A percentile compares a stretch with the other conserved stretches of the same genome.
Evolutionary conservation across 352 stramenopile species (phyloP).

Genomic region (Albugo candida): DNA sequence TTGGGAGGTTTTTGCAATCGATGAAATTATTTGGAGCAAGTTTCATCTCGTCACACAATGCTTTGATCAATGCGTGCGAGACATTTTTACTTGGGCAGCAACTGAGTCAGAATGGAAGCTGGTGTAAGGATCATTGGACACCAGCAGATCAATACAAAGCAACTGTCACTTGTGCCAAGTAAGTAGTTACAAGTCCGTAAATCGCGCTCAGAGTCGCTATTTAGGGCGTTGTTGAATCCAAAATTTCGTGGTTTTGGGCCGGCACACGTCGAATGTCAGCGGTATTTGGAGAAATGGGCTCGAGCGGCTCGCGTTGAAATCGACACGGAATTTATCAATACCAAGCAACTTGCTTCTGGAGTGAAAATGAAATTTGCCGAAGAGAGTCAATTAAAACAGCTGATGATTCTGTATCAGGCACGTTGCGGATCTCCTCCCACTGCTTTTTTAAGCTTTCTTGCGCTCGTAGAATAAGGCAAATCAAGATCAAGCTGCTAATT

Average conservation of each 20-base stretch:
- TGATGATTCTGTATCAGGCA: too few species aligned
- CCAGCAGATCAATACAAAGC: slow-evolving; percentile 59
- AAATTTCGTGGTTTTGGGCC: slow-evolving; percentile 35
- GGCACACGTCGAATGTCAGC: slow-evolving; percentile 29
- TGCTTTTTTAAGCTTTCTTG: too few species aligned
- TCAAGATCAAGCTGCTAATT: too few species aligned
- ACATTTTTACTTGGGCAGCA: slow-evolving; percentile 46
- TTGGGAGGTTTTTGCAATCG: slow-evolving; percentile 55
- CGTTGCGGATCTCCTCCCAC: too few species aligned
- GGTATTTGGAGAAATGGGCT: slow-evolving; percentile 52
- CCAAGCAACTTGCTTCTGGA: too few species aligned
- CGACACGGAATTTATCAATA: slow-evolving; percentile 3
- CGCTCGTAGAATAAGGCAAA: too few species aligned
- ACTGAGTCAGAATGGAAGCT: slow-evolving; percentile 37
- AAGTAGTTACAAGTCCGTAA: slow-evolving; percentile 8
- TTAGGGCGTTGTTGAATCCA: slow-evolving; percentile 32
- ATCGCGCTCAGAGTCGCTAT: not conserved
- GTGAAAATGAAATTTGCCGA: too few species aligned
- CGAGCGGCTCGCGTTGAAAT: slow-evolving; percentile 13
- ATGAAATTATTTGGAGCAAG: slow-evolving; percentile 48
- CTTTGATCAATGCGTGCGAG: slow-evolving; percentile 36
- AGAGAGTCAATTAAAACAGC: too few species aligned
- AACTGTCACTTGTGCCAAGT: slow-evolving; percentile 67
- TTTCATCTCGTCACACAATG: slow-evolving; percentile 16
- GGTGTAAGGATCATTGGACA: slow-evolving; percentile 33